Evolutionary conservation across 306 rosid genomes (phyloP).

Genomic region (Acacia crassicarpa): DNA sequence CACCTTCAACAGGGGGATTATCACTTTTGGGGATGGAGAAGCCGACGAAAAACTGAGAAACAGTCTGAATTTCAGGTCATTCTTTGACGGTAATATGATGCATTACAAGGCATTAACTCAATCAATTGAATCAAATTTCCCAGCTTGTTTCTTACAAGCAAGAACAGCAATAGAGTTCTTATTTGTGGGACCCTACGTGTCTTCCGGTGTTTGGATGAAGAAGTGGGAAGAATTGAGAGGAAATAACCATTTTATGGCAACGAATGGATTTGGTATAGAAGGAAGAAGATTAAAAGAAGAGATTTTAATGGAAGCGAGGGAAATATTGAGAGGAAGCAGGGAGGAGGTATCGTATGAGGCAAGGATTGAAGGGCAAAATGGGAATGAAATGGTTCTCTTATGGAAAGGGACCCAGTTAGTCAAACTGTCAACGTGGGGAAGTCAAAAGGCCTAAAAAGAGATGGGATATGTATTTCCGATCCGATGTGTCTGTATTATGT

Average conservation of each 20-base stretch:
- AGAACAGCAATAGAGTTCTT: conserved; percentile 45
- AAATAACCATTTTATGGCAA: conserved; percentile 1
- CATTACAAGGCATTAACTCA: conserved; percentile 54
- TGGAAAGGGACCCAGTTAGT: conserved; percentile 45
- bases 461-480: neutral
- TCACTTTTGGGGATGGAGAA: conserved; percentile 51
- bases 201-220: conserved; percentile 37
- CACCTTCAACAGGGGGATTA: conserved; percentile 34
- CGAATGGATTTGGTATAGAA: conserved; percentile 30
- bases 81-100: conserved; percentile 39
- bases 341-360: conserved; percentile 33
- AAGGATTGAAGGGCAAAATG: conserved; percentile 37
- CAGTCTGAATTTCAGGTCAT: conserved; percentile 38
- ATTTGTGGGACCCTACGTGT: conserved; percentile 41
- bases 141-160: conserved; percentile 42
- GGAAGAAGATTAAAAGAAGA: conserved; percentile 36
- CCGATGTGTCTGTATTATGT: neutral
- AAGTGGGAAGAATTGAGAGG: conserved; percentile 41
- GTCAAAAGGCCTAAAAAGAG: conserved; percentile 12
- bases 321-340: conserved; percentile 32
- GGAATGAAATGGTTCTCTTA: conserved; percentile 45
- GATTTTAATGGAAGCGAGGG: conserved; percentile 43
- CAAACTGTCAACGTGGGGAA: conserved; percentile 50
- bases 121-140: conserved; percentile 44
- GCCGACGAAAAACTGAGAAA: conserved; percentile 27